These are phyloP conservation scores for Aegilops sharonensis DNA, from an alignment of 176 grass and related monocot genomes.

Conservation along the genomic window DNA sequence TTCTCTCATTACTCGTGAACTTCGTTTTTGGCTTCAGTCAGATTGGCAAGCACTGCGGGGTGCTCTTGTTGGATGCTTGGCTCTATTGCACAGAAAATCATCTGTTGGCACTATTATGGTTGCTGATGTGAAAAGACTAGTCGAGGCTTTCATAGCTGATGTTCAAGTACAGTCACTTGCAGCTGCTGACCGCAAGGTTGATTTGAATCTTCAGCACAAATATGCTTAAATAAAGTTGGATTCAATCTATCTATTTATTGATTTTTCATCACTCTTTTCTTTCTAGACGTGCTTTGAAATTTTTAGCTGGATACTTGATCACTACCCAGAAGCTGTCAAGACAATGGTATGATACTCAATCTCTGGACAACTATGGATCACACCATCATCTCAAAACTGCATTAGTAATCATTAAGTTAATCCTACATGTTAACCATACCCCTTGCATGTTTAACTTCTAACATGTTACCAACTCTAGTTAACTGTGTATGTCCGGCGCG, in stretches of 20 bases:
- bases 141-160: slow-evolving; percentile 62
- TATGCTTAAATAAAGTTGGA: slow-evolving; percentile 18
- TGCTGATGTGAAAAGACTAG: slow-evolving; percentile 65
- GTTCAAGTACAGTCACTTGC: slow-evolving; percentile 77
- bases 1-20: slow-evolving; percentile 7
- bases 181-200: slow-evolving; percentile 80
- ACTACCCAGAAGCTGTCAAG: slow-evolving; percentile 57
- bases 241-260: slow-evolving; percentile 28
- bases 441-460: slow-evolving; percentile 3
- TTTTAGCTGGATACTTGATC: slow-evolving; percentile 61
- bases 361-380: slow-evolving; percentile 14
- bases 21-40: slow-evolving; percentile 51
- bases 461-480: neutral
- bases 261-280: slow-evolving; percentile 23
- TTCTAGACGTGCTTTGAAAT: slow-evolving; percentile 84
- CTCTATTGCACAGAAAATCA: slow-evolving; percentile 72
- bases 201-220: slow-evolving; percentile 26
- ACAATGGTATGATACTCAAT: slow-evolving; percentile 56
- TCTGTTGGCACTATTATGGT: slow-evolving; percentile 49
- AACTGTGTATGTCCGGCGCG: neutral
- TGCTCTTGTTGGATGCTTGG: slow-evolving; percentile 76
- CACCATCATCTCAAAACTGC: slow-evolving; percentile 6
- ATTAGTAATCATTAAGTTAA: slow-evolving; percentile 8
- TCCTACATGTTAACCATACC: slow-evolving; percentile 7
- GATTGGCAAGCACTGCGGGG: slow-evolving; percentile 88